Evolutionary conservation across 2,329 filamentous ascomycete genomes (phyloP).

Genomic region (Alternaria arborescens): DNA sequence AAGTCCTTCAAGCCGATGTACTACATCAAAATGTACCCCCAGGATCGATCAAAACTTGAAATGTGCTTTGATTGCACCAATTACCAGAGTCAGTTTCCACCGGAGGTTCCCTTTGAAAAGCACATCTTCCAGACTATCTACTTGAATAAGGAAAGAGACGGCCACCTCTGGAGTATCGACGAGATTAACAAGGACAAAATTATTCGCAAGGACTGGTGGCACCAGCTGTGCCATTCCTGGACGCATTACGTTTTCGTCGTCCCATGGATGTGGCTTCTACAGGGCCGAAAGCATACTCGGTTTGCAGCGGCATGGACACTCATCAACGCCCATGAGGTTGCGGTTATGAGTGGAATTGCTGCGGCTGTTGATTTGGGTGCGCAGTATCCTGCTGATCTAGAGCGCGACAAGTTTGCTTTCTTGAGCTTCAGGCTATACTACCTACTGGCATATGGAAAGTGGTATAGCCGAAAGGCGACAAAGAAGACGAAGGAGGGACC

Average conservation of each 20-base stretch:
- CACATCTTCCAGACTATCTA: slow-evolving; percentile 78
- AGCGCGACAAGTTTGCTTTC: slow-evolving; percentile 69
- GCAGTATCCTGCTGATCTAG: slow-evolving; percentile 68
- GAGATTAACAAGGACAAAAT: slow-evolving; percentile 68
- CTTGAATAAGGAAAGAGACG: slow-evolving; percentile 65
- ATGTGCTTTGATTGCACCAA: slow-evolving; percentile 78
- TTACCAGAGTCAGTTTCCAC: slow-evolving; percentile 75
- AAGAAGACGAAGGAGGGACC: slow-evolving; percentile 57
- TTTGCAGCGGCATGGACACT: slow-evolving; percentile 75
- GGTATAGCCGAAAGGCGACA: slow-evolving; percentile 60
- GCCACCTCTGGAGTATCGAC: slow-evolving; percentile 66
- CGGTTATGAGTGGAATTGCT: slow-evolving; percentile 74
- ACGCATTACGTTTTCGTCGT: slow-evolving; percentile 72
- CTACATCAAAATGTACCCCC: slow-evolving; percentile 67
- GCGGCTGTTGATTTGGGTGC: slow-evolving; percentile 75
- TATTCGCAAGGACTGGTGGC: slow-evolving; percentile 72
- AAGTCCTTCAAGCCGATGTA: slow-evolving; percentile 71
- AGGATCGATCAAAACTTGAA: slow-evolving; percentile 65
- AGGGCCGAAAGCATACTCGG: slow-evolving; percentile 69
- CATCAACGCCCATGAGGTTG: slow-evolving; percentile 74
- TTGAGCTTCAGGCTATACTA: slow-evolving; percentile 70
- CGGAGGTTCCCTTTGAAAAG: slow-evolving; percentile 62
- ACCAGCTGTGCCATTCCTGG: slow-evolving; percentile 71
- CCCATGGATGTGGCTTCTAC: slow-evolving; percentile 75
- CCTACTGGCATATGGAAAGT: slow-evolving; percentile 67